Evolutionary conservation across 177 flowering plant species (phyloP), one percentile per base, ranked within the genome.

Genomic region (Vitis hybrid): DNA sequence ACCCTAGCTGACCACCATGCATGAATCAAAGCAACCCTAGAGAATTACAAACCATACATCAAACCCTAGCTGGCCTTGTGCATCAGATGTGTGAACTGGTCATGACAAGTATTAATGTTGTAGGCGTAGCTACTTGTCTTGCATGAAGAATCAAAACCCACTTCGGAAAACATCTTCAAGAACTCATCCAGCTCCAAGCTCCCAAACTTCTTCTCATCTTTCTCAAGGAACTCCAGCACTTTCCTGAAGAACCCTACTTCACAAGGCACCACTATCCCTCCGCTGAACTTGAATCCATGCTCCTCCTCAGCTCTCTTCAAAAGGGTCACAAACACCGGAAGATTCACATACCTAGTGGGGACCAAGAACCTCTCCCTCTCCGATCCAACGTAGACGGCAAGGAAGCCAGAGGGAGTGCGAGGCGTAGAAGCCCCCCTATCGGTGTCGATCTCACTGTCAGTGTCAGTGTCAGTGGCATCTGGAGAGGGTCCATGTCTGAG

Each of bases 231-330:
- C 26, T 60, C 55, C 71, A 81, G 23, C 5, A 81, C 65, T 11
- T 30, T 17, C 14, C 49, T 34, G 70, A 82, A 82, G 21, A 76
- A 74, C 4, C 45, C 80, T 1, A 73, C 77, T 23, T 82, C 77
- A 48, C 82, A 82, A 3, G 78, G 84, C 49, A 82, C 40, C 14
- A 54, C 72, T 13, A 82, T 74, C 30, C 78, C 80, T 49, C 82
- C 80, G n/a, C 40, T 34, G 60, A 17, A 54, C 56, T 68, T 77
- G 59, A 71, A 82, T 15, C 80, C 82, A 60, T 78, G 76, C 65
- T 81, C 82, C 51, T 78, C 82, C 54, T 72, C 83, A 1, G 79
- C 76, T 65, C 70, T 55, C 10, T 71, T 52, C 6, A 81, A 75
- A 23, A 81, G 75, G 1, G 69, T 18, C 3, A 51, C 56, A 55